Percentiles rank a stretch among this genome's conserved stretches.
Conservation (phyloP, 768 basidiomycete genomes). For the Auriscalpium microsporum region DNA sequence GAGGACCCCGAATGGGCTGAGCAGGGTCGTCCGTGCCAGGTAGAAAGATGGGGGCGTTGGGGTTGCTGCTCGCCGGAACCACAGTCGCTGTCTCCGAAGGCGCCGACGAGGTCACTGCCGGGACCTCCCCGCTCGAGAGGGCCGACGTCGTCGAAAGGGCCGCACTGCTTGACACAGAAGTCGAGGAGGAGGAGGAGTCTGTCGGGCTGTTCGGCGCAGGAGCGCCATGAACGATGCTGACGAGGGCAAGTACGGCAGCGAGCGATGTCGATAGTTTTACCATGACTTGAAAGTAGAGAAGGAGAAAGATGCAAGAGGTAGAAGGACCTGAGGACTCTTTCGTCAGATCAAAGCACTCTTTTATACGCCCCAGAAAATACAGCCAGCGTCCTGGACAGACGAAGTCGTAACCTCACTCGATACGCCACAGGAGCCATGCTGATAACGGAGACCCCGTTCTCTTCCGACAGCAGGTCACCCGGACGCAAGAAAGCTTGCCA, state of each 20-base stretch:
- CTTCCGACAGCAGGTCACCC: no score
- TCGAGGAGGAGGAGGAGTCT: neutral
- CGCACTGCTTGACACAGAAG: neutral
- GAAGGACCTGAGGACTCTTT: neutral
- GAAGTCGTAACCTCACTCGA: no score
- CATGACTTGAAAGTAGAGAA: neutral
- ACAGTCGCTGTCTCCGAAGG: constrained; percentile 14
- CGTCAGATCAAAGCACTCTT: neutral
- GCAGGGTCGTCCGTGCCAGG: constrained; percentile 20
- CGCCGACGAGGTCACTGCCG: neutral
- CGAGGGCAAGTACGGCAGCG: neutral
- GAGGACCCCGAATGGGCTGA: constrained; percentile 34
- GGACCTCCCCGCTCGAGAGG: neutral
- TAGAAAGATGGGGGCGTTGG: constrained; percentile 19
- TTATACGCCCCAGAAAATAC: neutral
- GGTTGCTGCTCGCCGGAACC: constrained; percentile 19
- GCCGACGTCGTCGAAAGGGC: neutral
- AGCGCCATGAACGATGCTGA: neutral
- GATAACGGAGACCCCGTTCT: no score
- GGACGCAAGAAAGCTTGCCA: no score
- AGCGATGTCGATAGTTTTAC: neutral
- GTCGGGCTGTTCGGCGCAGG: neutral
- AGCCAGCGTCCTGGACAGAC: no score
- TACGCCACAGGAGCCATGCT: no score
- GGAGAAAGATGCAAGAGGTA: neutral